A percentile compares a stretch with the other conserved stretches of the same genome.
phyloP scores from a whole-genome alignment of 805 yeast genomes.

The Danielia reshetovae region DNA sequence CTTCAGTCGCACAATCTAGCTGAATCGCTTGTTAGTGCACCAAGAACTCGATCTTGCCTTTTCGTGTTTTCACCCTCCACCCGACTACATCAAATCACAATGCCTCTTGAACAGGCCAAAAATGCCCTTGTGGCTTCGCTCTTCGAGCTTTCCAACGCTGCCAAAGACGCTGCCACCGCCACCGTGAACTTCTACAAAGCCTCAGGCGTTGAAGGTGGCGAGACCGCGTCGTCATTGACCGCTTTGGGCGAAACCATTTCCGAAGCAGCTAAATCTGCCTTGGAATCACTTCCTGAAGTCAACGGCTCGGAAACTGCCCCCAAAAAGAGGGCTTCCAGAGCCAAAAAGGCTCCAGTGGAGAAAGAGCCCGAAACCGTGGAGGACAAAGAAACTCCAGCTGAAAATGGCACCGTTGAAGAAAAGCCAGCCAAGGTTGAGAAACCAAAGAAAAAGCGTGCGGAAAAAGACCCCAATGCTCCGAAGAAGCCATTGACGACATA shows the following conservation, averaged over 20 bases:
- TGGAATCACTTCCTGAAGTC: constrained; percentile 25
- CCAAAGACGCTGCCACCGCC: constrained; percentile 78
- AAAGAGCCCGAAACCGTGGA: constrained; percentile 15
- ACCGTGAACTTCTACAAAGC: constrained; percentile 71
- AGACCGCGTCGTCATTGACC: constrained; percentile 34
- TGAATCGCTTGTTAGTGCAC: no score
- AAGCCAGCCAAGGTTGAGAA: constrained; percentile 25
- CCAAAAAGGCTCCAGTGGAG: constrained; percentile 7
- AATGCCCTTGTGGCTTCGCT: constrained; percentile 64
- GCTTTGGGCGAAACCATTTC: constrained; percentile 24
- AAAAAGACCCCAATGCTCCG: constrained; percentile 88
- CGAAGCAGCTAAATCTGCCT: constrained; percentile 28
- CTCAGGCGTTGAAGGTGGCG: constrained; percentile 41
- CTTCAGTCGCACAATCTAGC: no score
- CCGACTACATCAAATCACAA: neutral
- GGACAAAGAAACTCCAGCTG: constrained; percentile 5
- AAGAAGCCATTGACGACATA: constrained; percentile 89
- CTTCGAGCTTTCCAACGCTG: constrained; percentile 81
- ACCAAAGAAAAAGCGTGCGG: constrained; percentile 48
- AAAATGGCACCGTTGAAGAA: constrained; percentile 2
- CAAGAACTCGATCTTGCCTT: no score
- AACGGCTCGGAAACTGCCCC: constrained; percentile 14
- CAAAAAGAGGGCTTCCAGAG: constrained; percentile 6
- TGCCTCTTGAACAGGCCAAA: constrained; percentile 18
- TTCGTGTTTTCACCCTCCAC: no score